A percentile compares a stretch with the other conserved stretches of the same genome.
Conservation (phyloP, 257 asterid species). For the Solanum etuberosum region DNA sequence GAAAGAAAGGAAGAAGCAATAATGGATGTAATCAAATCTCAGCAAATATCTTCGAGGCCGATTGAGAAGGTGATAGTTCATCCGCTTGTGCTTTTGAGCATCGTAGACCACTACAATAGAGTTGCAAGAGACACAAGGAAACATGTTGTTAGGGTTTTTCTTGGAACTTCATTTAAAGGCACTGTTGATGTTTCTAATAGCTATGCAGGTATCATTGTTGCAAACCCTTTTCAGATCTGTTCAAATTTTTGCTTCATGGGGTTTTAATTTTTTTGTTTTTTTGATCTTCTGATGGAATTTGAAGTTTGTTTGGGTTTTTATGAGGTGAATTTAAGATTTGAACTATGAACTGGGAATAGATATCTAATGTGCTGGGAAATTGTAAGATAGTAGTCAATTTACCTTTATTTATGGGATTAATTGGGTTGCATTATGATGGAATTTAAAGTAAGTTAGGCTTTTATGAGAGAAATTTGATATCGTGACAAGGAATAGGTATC, state of each 20-base stretch:
- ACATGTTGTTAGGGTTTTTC: slow-evolving; percentile 81
- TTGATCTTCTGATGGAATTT: background rate
- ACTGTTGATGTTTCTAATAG: slow-evolving; percentile 89
- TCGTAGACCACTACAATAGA: slow-evolving; percentile 89
- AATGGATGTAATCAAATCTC: slow-evolving; percentile 82
- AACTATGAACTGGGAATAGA: background rate
- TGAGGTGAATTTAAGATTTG: background rate
- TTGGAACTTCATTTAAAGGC: slow-evolving; percentile 72
- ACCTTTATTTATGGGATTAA: background rate
- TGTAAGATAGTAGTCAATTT: background rate
- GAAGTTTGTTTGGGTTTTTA: background rate
- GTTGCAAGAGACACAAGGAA: slow-evolving; percentile 87
- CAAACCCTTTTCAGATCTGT: slow-evolving; percentile 28
- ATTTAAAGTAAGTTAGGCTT: background rate
- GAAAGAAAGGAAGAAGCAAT: background rate
- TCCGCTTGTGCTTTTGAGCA: slow-evolving; percentile 83
- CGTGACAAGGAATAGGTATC: background rate
- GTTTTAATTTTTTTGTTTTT: background rate
- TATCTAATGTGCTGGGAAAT: background rate
- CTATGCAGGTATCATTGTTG: slow-evolving; percentile 50
- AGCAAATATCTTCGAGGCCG: slow-evolving; percentile 66
- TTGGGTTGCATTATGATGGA: background rate
- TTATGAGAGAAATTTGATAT: background rate
- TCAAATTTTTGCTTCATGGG: background rate
- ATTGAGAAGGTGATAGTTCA: slow-evolving; percentile 92